These are phyloP conservation scores for Fusarium lyarnte DNA, from an alignment of 2,329 filamentous ascomycete genomes.

Conservation along the genomic window DNA sequence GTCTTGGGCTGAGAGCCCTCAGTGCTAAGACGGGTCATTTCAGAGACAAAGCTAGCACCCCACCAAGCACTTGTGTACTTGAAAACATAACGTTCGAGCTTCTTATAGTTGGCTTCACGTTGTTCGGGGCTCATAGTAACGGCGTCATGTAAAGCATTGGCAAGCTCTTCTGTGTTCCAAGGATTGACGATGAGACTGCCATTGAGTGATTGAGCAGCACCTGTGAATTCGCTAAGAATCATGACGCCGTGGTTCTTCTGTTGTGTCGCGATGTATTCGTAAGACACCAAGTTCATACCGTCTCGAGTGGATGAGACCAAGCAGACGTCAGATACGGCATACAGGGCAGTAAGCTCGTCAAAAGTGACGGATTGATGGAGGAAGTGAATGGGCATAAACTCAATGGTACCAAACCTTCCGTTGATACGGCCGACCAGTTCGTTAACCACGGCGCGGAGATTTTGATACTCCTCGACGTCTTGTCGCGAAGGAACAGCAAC, in stretches of 20 bases:
- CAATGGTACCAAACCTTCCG: slow-evolving; percentile 94
- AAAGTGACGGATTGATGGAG: slow-evolving; percentile 96
- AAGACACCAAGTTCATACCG: slow-evolving; percentile 98
- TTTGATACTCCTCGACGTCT: slow-evolving; percentile 98
- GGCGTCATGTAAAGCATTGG: slow-evolving; percentile 93
- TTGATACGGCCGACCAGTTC: slow-evolving; percentile 98
- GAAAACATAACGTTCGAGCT: slow-evolving; percentile 93
- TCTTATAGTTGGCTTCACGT: slow-evolving; percentile 85
- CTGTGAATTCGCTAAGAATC: slow-evolving; percentile 96
- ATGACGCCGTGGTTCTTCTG: slow-evolving; percentile 89
- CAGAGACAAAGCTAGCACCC: slow-evolving; percentile 91
- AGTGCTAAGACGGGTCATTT: slow-evolving; percentile 69
- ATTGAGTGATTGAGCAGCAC: slow-evolving; percentile 92
- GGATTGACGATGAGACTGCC: slow-evolving; percentile 96
- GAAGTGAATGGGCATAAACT: slow-evolving; percentile 99
- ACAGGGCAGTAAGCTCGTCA: slow-evolving; percentile 92
- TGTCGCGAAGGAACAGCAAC: slow-evolving; percentile 94
- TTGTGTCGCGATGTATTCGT: slow-evolving; percentile 97
- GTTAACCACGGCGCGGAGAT: slow-evolving; percentile 93
- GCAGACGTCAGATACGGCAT: slow-evolving; percentile 91
- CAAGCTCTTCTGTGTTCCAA: slow-evolving; percentile 97
- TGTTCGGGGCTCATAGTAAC: slow-evolving; percentile 95
- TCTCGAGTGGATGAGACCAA: slow-evolving; percentile 95
- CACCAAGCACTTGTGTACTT: slow-evolving; percentile 99
- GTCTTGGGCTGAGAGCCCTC: slow-evolving; percentile 53